phyloP scores from a whole-genome alignment of 2,329 filamentous ascomycete genomes.

The Emericellopsis cladophorae region DNA sequence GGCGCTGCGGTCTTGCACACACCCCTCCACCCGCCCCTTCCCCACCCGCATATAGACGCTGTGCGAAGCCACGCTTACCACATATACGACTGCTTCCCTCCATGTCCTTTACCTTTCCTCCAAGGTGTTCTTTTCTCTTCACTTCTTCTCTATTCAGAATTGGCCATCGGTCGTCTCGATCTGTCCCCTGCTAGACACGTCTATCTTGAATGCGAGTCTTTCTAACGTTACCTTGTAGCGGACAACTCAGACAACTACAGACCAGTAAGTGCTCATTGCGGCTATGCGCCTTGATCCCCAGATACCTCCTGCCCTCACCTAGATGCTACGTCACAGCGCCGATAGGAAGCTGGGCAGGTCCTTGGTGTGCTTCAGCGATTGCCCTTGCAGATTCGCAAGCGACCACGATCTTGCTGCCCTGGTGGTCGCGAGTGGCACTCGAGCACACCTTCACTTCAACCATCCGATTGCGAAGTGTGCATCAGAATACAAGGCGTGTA shows the following conservation, averaged over 20 bases:
- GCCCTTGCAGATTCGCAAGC: too few relatives aligned
- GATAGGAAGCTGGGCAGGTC: too few relatives aligned
- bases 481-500: constrained; percentile 4
- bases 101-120: not conserved
- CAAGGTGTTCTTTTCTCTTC: not conserved
- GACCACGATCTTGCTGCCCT: too few relatives aligned
- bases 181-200: too few relatives aligned
- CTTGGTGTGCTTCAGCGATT: too few relatives aligned
- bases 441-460: too few relatives aligned
- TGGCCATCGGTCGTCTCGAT: too few relatives aligned
- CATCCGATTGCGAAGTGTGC: not conserved
- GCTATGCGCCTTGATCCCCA: too few relatives aligned
- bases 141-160: not conserved
- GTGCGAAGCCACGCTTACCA: not conserved
- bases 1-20: not conserved
- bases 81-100: not conserved
- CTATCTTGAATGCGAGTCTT: too few relatives aligned
- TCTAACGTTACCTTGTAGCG: constrained; percentile 35
- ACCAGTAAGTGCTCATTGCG: constrained; percentile 32
- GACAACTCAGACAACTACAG: constrained; percentile 49
- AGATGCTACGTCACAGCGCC: too few relatives aligned
- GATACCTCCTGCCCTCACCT: too few relatives aligned
- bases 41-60: not conserved
- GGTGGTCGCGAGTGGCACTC: too few relatives aligned
- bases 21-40: not conserved